phyloP scores from a whole-genome alignment of 441 rosid species.

The Dalechampia spathulata region DNA sequence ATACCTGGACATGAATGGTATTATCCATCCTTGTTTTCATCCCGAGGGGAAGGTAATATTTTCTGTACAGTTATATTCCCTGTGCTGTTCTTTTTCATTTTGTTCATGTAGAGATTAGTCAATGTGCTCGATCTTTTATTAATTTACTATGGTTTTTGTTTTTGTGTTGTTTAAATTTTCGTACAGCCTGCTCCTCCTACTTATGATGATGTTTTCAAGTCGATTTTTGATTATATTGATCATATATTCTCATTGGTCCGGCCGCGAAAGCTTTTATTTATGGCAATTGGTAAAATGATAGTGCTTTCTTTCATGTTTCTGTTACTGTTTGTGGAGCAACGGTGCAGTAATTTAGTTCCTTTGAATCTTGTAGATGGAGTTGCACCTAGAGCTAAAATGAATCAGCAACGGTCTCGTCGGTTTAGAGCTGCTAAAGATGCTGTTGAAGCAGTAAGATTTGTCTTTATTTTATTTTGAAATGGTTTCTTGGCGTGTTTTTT shows the following conservation, averaged over 20 bases:
- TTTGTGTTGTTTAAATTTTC: constrained; percentile 5
- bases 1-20: constrained; percentile 96
- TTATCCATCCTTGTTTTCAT: constrained; percentile 93
- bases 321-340: background rate
- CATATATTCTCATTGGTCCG: constrained; percentile 83
- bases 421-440: constrained; percentile 98
- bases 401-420: constrained; percentile 93
- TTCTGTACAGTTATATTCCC: too few relatives aligned
- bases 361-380: constrained; percentile 65
- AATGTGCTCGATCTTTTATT: too few relatives aligned
- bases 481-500: background rate
- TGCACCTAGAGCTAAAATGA: constrained; percentile 99
- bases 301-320: background rate
- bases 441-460: constrained; percentile 66
- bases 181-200: constrained; percentile 85
- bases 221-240: constrained; percentile 83
- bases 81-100: too few relatives aligned
- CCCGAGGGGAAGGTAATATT: constrained; percentile 93
- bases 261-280: constrained; percentile 84
- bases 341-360: constrained; percentile 1
- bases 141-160: background rate
- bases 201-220: constrained; percentile 79
- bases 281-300: constrained; percentile 77
- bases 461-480: constrained; percentile 4
- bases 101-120: too few relatives aligned